Conservation (phyloP, 139 green algal genomes). For the Chlamydomonas applanata region DNA sequence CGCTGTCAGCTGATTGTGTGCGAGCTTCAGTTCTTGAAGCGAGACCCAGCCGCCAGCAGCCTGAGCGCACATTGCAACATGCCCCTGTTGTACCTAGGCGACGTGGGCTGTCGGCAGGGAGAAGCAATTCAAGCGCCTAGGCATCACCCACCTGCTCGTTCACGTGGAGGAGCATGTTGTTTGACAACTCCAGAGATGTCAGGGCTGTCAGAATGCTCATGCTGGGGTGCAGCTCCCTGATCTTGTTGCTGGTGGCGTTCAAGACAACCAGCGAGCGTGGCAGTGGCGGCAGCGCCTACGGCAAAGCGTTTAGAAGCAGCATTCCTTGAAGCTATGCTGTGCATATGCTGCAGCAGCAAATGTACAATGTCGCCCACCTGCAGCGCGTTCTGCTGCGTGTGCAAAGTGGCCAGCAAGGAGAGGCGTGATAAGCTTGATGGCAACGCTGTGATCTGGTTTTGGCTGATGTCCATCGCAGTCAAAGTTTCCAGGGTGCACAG, state of each 20-base stretch:
- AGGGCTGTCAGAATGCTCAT: not conserved
- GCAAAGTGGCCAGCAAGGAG: not conserved
- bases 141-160: slow-evolving; percentile 5
- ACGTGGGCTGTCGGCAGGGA: no score
- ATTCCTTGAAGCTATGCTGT: no score
- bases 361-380: not conserved
- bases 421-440: slow-evolving; percentile 11
- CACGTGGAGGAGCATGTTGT: not conserved
- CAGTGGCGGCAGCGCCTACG: not conserved
- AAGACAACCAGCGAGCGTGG: slow-evolving; percentile 16
- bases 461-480: not conserved
- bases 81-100: no score
- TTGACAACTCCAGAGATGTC: slow-evolving; percentile 15
- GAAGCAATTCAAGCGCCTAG: no score
- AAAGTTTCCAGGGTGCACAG: not conserved
- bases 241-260: not conserved
- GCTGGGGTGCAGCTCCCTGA: not conserved
- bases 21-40: slow-evolving; percentile 41
- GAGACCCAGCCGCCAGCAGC: not conserved
- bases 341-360: not conserved
- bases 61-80: no score
- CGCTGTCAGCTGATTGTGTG: slow-evolving; percentile 39
- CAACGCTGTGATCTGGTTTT: not conserved
- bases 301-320: no score
- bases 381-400: not conserved